Conservation (phyloP, 2,329 filamentous ascomycete species). For the Ascochyta viciae-villosae region DNA sequence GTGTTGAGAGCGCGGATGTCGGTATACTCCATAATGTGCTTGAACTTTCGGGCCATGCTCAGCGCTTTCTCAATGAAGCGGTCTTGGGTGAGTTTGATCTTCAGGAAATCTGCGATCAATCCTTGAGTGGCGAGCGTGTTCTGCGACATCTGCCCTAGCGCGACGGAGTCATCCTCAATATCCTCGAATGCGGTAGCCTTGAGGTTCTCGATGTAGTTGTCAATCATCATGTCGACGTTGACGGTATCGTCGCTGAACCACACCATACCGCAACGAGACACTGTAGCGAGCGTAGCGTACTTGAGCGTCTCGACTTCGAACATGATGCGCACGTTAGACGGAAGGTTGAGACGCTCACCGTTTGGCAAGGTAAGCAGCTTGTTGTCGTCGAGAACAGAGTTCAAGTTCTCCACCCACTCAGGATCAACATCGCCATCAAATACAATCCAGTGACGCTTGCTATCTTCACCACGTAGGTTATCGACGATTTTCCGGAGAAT, state of each 20-base stretch:
- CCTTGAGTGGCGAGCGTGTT: slow-evolving; percentile 81
- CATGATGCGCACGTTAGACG: slow-evolving; percentile 97
- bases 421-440: slow-evolving; percentile 99
- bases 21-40: slow-evolving; percentile 99
- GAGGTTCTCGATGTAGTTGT: slow-evolving; percentile 86
- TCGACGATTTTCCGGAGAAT: slow-evolving; percentile 98
- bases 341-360: slow-evolving; percentile 94
- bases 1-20: slow-evolving; percentile 89
- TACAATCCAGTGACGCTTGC: slow-evolving; percentile 98
- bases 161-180: slow-evolving; percentile 87
- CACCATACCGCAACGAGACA: slow-evolving; percentile 99
- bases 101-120: slow-evolving; percentile 79
- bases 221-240: slow-evolving; percentile 88
- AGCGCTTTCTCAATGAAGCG: slow-evolving; percentile 82
- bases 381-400: slow-evolving; percentile 99
- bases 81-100: slow-evolving; percentile 76
- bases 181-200: slow-evolving; percentile 89
- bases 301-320: slow-evolving; percentile 98
- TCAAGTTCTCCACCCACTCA: slow-evolving; percentile 99
- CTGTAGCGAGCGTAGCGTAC: slow-evolving; percentile 97
- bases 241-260: slow-evolving; percentile 99
- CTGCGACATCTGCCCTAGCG: slow-evolving; percentile 57
- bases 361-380: slow-evolving; percentile 97
- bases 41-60: slow-evolving; percentile 76
- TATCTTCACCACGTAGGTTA: slow-evolving; percentile 95